Evolutionary conservation across 2,329 filamentous ascomycete genomes (phyloP), one percentile per base, ranked within the genome.

Genomic region (Pseudogymnoascus sp.): DNA sequence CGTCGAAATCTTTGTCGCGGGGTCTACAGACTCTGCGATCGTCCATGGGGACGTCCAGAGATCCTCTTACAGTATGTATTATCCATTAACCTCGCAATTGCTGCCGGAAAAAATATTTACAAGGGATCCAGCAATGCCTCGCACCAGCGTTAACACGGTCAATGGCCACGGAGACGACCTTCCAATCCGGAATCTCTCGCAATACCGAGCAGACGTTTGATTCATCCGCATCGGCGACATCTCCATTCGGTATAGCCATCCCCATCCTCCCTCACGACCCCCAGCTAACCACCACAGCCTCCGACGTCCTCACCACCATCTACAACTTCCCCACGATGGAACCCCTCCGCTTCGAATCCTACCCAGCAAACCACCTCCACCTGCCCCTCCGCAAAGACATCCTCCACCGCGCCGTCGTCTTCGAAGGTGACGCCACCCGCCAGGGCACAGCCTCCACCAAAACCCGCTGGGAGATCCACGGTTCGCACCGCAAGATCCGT

Each of bases 291-390:
- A 10, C 24, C 33, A 21, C 64, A 83, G 83, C 79, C 66, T 78
- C 80, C 66, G 85, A 84, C 31, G 90, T 95, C 62, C 84, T 89
- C 61, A 82, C 93, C 64, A 97, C 93, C 61, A 84, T 97, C 75
- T 92, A 96, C 83, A 80, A 81, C 72, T 99, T 97, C 78, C 94
- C 94, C 36, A 84, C 86, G 9, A 85, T 97, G 76, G 92, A 97
- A 75, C 94, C 94, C 24, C 79, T 85, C 58, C 80, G 84, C 59
- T 88, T 95, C 74, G 84, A 90, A 72, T 77, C 84, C 69, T 97
- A 92, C 79, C 86, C 89, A 40, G 79, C 85, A 64, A 88, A 89
- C 70, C 91, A 97, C 75, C 88, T 99, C 47, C 79, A 89, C 71
- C 84, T 97, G 35, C 94, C 94, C 2, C 82, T 96, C 54, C 89